A percentile compares a stretch with the other conserved stretches of the same genome.
These are phyloP conservation scores for Oryza punctata DNA, from an alignment of 176 grass and related monocot species.

Conservation along the genomic window DNA sequence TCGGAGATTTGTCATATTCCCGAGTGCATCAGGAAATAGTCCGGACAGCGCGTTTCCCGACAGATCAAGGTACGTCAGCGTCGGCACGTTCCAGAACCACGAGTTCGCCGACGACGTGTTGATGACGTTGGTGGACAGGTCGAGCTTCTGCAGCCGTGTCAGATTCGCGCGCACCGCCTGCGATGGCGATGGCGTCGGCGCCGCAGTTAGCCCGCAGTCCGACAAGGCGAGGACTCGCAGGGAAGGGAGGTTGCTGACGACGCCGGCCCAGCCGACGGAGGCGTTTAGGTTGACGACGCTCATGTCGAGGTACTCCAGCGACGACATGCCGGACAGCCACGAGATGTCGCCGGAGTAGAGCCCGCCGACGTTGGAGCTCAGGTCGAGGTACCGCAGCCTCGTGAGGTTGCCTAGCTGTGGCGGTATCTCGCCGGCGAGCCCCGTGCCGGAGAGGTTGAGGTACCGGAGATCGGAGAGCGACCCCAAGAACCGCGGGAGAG, in stretches of 20 bases:
- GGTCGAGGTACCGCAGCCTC: background rate
- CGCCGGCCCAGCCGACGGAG: background rate
- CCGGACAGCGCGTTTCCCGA: background rate
- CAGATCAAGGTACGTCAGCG: background rate
- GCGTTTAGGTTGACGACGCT: background rate
- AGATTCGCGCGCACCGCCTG: background rate
- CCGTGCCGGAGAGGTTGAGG: slow-evolving; percentile 21
- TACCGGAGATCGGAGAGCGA: slow-evolving; percentile 17
- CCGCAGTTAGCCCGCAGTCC: background rate
- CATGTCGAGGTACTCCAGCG: slow-evolving; percentile 24
- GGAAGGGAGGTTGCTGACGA: background rate
- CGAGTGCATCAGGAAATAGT: background rate
- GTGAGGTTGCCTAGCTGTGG: slow-evolving; percentile 22
- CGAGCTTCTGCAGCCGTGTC: slow-evolving; percentile 28
- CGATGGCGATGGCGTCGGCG: background rate
- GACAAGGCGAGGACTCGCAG: background rate
- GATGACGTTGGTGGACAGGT: slow-evolving; percentile 19
- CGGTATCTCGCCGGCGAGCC: background rate
- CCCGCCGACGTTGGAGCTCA: background rate
- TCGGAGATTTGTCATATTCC: slow-evolving; percentile 4
- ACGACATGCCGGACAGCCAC: background rate
- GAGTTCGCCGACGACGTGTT: background rate
- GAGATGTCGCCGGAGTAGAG: slow-evolving; percentile 5
- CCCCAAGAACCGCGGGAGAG: background rate
- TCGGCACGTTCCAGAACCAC: slow-evolving; percentile 40